Percentiles rank a stretch among this genome's conserved stretches.
Evolutionary conservation across 495 filamentous ascomycete species (phyloP).

Genomic region (Trichoderma orchidacearum): DNA sequence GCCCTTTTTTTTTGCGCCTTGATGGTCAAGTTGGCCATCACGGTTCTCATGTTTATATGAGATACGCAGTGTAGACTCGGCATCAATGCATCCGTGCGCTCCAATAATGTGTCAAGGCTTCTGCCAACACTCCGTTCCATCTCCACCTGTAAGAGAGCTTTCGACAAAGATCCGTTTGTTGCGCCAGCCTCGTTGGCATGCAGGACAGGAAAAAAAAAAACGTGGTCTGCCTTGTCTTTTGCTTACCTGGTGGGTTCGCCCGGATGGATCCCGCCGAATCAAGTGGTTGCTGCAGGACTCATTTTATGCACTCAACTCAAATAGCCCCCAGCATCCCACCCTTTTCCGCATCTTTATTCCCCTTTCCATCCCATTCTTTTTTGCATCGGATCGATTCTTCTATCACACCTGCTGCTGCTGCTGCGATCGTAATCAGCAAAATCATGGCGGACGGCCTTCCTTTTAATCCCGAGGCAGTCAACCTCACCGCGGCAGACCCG

Average conservation of each 20-base stretch:
- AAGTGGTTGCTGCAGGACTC: no score
- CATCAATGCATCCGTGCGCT: background rate
- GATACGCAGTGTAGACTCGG: background rate
- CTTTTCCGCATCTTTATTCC: no score
- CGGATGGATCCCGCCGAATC: no score
- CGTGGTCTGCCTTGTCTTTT: no score
- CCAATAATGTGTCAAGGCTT: background rate
- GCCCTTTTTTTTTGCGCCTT: no score
- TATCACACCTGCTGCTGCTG: background rate
- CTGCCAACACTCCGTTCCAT: background rate
- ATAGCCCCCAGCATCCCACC: no score
- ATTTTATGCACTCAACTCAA: no score
- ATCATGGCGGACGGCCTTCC: slow-evolving; percentile 1
- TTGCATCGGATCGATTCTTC: no score
- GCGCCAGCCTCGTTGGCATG: background rate
- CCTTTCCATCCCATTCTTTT: no score
- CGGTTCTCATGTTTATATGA: background rate
- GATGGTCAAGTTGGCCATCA: background rate
- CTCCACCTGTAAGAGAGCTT: no score
- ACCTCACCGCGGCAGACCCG: slow-evolving; percentile 8
- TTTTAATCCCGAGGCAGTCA: slow-evolving; percentile 10
- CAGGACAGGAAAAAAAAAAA: no score
- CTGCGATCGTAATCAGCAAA: background rate
- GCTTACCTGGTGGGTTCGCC: no score
- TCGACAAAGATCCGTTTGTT: background rate